Evolutionary conservation across 2,329 filamentous ascomycete species (phyloP), one percentile per base, ranked within the genome.

Genomic region (Diaporthe sp.): DNA sequence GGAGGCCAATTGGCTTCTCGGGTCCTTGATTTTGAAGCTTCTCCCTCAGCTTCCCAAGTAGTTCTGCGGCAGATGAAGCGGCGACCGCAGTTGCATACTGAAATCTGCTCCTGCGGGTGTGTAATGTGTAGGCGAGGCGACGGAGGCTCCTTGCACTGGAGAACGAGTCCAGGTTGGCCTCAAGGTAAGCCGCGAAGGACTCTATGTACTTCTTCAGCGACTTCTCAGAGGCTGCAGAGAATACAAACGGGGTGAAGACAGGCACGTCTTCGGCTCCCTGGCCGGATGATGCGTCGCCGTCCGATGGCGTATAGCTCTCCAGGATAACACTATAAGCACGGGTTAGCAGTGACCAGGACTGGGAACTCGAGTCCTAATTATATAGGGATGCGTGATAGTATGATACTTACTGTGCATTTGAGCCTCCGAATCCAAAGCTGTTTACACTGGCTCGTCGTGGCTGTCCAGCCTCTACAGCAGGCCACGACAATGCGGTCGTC

Each of bases 351-450:
- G 19, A 25, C 4, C 30, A n/a, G 53, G 32, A 37, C 2, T 3
- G 4, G n/a, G 25, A n/a, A 6, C 12, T 22, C 37, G 15, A 39
- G 15, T 6, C 10, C 37, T 10, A n/a, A n/a, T n/a, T n/a, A 6
- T 15, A 13, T 39, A 6, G 12, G 37, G 37, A 10, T 39, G 3
- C 9, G 6, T 47, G 35, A 22, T 15, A 44, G 35, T 6, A 3
- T 12, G 82, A 70, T 27, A 83, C 78, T 25, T 76, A 79, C 30
- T 83, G 82, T 17, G 79, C 82, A 50, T 84, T 83, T 2, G 82
- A 78, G 2, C 82, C 82, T 50, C 82, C 82, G 10, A 71, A 74
- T 22, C 73, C 82, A 69, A 84, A 84, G 44, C 80, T 81, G 75
- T 83, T 84, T 71, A 83, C 78, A 42, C 77, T 77, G 1, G 84